These are phyloP conservation scores for Ophiostoma pallidulum DNA, from an alignment of 2,329 filamentous ascomycete species.

Conservation along the genomic window DNA sequence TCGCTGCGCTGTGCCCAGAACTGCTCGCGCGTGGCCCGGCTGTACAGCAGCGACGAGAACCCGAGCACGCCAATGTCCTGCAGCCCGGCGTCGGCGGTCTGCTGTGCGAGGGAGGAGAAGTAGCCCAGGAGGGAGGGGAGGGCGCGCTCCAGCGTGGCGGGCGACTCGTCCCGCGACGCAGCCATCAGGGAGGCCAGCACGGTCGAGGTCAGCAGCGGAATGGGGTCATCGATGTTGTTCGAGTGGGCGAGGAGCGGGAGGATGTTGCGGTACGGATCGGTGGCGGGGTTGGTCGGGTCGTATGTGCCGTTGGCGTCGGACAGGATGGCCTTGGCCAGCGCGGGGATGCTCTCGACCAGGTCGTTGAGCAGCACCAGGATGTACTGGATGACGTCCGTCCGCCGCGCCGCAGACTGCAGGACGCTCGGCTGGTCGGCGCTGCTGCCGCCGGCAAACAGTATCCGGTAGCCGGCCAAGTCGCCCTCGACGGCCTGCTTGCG, in stretches of 20 bases:
- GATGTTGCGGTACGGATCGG: conserved; percentile 73
- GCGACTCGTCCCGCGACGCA: conserved; percentile 51
- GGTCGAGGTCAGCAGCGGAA: conserved; percentile 81
- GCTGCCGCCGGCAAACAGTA: conserved; percentile 75
- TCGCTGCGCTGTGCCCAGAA: conserved; percentile 90
- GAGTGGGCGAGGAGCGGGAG: conserved; percentile 75
- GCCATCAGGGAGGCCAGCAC: conserved; percentile 74
- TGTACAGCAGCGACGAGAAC: conserved; percentile 76
- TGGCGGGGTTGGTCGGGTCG: conserved; percentile 30
- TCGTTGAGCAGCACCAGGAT: conserved; percentile 84
- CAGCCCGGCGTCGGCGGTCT: conserved; percentile 66
- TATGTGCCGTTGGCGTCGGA: conserved; percentile 1
- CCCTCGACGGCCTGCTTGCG: conserved; percentile 71
- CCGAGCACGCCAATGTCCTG: conserved; percentile 94
- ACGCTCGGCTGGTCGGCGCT: conserved; percentile 60
- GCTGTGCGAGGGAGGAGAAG: conserved; percentile 73
- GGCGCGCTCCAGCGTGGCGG: conserved; percentile 58
- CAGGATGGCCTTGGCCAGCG: conserved; percentile 66
- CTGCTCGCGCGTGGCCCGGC: conserved; percentile 60
- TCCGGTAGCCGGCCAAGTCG: conserved; percentile 70
- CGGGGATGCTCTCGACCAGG: conserved; percentile 66
- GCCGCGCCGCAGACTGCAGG: conserved; percentile 74
- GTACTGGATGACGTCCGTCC: conserved; percentile 88
- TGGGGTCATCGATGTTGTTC: conserved; percentile 64
- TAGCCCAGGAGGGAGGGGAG: conserved; percentile 79